Evolutionary conservation across 176 grass and related monocot species (phyloP).

Genomic region (Phragmites australis): DNA sequence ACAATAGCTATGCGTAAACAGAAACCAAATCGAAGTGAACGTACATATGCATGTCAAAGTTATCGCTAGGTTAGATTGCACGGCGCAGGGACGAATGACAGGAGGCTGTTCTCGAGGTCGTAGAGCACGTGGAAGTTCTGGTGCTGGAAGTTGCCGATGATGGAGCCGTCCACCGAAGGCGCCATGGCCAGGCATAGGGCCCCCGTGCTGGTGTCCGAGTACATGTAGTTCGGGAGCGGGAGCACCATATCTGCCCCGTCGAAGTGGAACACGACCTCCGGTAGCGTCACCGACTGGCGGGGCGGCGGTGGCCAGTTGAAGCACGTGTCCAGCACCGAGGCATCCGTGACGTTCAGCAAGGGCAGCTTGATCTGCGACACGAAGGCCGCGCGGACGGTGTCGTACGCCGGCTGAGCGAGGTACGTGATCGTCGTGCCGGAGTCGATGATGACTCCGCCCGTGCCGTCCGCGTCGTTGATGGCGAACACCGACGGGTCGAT

Average conservation of each 20-base stretch:
- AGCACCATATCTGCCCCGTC: conserved; percentile 50
- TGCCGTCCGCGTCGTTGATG: conserved; percentile 59
- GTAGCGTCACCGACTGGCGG: conserved; percentile 22
- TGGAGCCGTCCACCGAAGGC: conserved; percentile 38
- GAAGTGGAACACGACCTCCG: conserved; percentile 47
- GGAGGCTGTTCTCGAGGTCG: conserved; percentile 57
- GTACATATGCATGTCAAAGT: neutral
- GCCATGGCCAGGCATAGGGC: conserved; percentile 53
- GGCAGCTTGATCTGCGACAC: conserved; percentile 30
- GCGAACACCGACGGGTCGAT: conserved; percentile 45
- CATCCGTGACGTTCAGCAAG: neutral
- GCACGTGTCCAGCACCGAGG: conserved; percentile 46
- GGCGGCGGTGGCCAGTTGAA: conserved; percentile 54
- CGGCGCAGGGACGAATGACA: conserved; percentile 48
- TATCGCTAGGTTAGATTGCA: conserved; percentile 38
- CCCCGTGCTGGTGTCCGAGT: conserved; percentile 33
- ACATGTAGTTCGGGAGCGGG: conserved; percentile 48
- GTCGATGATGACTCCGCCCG: conserved; percentile 60
- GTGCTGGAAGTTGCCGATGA: conserved; percentile 58
- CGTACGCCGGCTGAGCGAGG: conserved; percentile 43
- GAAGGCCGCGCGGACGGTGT: conserved; percentile 32
- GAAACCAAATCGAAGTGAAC: neutral
- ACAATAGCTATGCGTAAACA: conserved; percentile 8
- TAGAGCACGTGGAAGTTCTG: conserved; percentile 58
- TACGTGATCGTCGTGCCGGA: conserved; percentile 47